These are phyloP conservation scores for Cercis canadensis DNA, from an alignment of 306 rosid species.

Conservation along the genomic window DNA sequence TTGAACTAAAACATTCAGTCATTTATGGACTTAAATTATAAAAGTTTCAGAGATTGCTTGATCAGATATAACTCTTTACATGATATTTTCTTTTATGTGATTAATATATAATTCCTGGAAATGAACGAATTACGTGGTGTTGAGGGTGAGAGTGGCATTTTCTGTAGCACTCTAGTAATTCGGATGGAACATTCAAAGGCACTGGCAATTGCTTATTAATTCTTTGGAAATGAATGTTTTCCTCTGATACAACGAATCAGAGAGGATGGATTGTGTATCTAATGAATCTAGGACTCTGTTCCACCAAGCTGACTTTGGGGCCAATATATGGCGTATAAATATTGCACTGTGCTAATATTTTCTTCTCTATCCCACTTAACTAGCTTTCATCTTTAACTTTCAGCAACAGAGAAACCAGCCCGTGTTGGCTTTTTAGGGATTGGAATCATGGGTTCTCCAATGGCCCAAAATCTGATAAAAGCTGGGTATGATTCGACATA, in stretches of 20 bases:
- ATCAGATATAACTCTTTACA: not conserved
- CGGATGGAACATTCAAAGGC: not conserved
- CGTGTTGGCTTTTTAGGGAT: constrained; percentile 83
- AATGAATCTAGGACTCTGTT: not conserved
- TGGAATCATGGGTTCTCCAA: constrained; percentile 97
- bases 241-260: not conserved
- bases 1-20: not conserved
- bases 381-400: constrained; percentile 8
- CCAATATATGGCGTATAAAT: not conserved
- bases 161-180: not conserved
- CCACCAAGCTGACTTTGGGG: not conserved
- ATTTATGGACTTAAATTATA: not conserved
- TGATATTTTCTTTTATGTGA: too few relatives aligned
- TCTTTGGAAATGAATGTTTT: not conserved
- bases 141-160: constrained; percentile 1
- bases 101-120: not conserved
- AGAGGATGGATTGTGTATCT: not conserved
- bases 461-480: constrained; percentile 85
- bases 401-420: constrained; percentile 51
- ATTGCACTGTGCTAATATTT: not conserved
- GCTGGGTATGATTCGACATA: constrained; percentile 64
- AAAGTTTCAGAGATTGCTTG: not conserved
- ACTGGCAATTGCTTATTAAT: not conserved
- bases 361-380: constrained; percentile 7
- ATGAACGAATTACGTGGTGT: not conserved